Base-by-base conservation (phyloP, 495 filamentous ascomycete genomes). In the Entonaema liquescens region DNA sequence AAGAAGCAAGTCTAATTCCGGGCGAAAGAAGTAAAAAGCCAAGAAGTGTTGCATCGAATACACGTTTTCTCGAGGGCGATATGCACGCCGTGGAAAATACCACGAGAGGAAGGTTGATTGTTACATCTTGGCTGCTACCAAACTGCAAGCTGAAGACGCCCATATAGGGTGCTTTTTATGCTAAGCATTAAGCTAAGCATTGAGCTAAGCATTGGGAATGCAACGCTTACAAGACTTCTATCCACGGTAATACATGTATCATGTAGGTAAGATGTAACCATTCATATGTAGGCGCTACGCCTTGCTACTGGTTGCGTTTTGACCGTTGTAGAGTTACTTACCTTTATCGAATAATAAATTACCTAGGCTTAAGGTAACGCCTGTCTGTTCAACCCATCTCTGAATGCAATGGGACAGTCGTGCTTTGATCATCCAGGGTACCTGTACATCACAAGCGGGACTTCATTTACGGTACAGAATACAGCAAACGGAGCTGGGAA, bases 211-310 rank as follows among this genome's bases (percentile, higher is more conserved):
- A 53, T 53, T 53, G 4, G 7, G 25, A 1, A 53, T 53, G 23
- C 23, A 29, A 53, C 49, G 15, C 42, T 47, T 23, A 47, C 19
- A 19, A 17, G 42, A 47, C 19, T 40, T 44, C 19, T 23, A 47
- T 23, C 42, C 19, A 23, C 42, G 3, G 42, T 44, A 44, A 44
- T 44, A 19, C 31, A 33, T 33, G 1, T 33, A 9, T 9, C 40
- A 44, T 44, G 40, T 44, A 44, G 40, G 40, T 44, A 44, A 44
- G 40, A 44, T 44, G 40, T 44, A 44, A 44, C 40, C 40, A 33
- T 21, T 21, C 40, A 21, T 44, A 44, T 6, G 40, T 19, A 44
- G 42, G 42, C 0, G 42, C 42, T 12, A 47, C 21, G 42, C 19
- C 2, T 23, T 23, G 8, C 21, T 23, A 47, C 21, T 47, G 42